A percentile compares a stretch with the other conserved stretches of the same genome.
phyloP scores from a whole-genome alignment of 768 basidiomycete species.

The Scleroderma bovista region DNA sequence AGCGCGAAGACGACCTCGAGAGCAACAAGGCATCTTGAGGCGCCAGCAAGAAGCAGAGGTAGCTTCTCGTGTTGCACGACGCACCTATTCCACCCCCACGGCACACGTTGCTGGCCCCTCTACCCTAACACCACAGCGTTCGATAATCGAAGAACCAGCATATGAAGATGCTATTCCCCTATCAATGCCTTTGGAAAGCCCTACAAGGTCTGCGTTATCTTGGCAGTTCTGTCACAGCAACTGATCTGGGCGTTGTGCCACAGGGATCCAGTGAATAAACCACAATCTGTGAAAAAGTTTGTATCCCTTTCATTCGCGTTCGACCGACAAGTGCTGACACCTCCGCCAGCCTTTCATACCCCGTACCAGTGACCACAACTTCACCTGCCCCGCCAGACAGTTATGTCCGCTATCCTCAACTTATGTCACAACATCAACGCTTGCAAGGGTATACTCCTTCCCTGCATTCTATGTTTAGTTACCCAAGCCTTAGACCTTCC shows the following conservation, averaged over 20 bases:
- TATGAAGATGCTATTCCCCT: slow-evolving; percentile 31
- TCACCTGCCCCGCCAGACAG: slow-evolving; percentile 49
- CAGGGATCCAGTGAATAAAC: slow-evolving; percentile 19
- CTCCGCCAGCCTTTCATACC: slow-evolving; percentile 33
- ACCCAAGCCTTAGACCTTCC: slow-evolving; percentile 27
- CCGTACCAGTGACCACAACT: slow-evolving; percentile 64
- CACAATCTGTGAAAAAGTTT: slow-evolving; percentile 34
- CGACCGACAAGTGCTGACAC: background rate
- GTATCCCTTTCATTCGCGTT: slow-evolving; percentile 15
- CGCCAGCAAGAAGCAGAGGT: slow-evolving; percentile 59
- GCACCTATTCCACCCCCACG: slow-evolving; percentile 26
- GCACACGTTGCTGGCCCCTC: slow-evolving; percentile 25
- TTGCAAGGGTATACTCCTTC: slow-evolving; percentile 76
- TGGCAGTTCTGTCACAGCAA: slow-evolving; percentile 32
- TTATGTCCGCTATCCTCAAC: slow-evolving; percentile 54
- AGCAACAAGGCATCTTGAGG: slow-evolving; percentile 51
- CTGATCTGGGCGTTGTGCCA: slow-evolving; percentile 11
- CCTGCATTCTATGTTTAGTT: slow-evolving; percentile 66
- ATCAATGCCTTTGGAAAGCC: slow-evolving; percentile 62
- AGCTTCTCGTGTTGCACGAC: slow-evolving; percentile 40
- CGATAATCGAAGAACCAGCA: slow-evolving; percentile 24
- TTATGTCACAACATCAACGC: slow-evolving; percentile 78
- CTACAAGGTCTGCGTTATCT: slow-evolving; percentile 47
- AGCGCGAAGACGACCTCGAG: slow-evolving; percentile 40
- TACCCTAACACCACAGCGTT: slow-evolving; percentile 31